A percentile compares a stretch with the other conserved stretches of the same genome.
Evolutionary conservation across 768 basidiomycete species (phyloP).

Genomic region (Kwoniella shandongensis): DNA sequence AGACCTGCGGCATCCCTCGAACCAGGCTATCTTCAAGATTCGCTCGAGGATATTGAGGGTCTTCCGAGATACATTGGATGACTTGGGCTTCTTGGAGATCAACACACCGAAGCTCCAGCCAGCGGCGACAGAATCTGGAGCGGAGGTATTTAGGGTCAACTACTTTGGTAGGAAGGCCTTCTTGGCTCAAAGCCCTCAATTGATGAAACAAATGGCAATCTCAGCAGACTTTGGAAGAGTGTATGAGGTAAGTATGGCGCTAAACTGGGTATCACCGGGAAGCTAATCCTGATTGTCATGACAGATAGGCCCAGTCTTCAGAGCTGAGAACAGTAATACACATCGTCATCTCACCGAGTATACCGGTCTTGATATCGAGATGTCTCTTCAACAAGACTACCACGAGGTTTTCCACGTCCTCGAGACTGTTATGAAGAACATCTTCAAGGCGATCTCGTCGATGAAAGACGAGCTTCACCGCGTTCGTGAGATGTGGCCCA

Average conservation of each 20-base stretch:
- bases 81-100: slow-evolving; percentile 80
- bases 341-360: slow-evolving; percentile 97
- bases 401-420: slow-evolving; percentile 90
- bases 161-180: slow-evolving; percentile 95
- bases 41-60: slow-evolving; percentile 77
- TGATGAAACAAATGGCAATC: slow-evolving; percentile 97
- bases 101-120: slow-evolving; percentile 95
- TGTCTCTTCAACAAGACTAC: slow-evolving; percentile 93
- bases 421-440: slow-evolving; percentile 74
- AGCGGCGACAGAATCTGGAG: slow-evolving; percentile 90
- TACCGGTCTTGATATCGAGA: slow-evolving; percentile 94
- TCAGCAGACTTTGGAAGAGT: slow-evolving; percentile 95
- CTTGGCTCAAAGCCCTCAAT: slow-evolving; percentile 91
- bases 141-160: slow-evolving; percentile 91
- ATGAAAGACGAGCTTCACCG: slow-evolving; percentile 71
- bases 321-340: slow-evolving; percentile 91
- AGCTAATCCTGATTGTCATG: neutral
- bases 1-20: slow-evolving; percentile 86
- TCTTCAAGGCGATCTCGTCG: slow-evolving; percentile 60
- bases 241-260: slow-evolving; percentile 92
- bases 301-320: slow-evolving; percentile 68
- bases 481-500: slow-evolving; percentile 79
- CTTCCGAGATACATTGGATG: slow-evolving; percentile 75
- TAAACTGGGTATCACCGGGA: too few species aligned
- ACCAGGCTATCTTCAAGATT: slow-evolving; percentile 88